Conservation (phyloP, 345 rosid genomes). For the Eutrema japonicum region DNA sequence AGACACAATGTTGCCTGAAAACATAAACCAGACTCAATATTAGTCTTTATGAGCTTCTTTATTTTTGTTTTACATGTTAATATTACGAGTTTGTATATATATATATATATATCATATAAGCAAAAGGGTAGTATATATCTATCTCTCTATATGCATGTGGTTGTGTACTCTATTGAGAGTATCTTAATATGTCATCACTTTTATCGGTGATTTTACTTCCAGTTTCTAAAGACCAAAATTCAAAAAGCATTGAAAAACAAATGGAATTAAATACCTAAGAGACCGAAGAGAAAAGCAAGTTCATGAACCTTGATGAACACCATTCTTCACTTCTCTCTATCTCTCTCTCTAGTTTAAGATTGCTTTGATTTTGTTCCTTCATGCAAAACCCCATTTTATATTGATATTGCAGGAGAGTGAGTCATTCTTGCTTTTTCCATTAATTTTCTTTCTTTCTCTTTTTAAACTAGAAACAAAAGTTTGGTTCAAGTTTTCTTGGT, state of each 20-base stretch:
- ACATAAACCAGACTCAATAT: not conserved
- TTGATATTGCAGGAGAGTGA: slow-evolving; percentile 23
- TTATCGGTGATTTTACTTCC: not conserved
- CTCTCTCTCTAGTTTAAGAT: slow-evolving; percentile 8
- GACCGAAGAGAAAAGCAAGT: slow-evolving; percentile 66
- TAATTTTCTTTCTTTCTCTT: slow-evolving; percentile 1
- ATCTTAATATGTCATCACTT: not conserved
- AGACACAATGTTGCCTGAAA: slow-evolving; percentile 70
- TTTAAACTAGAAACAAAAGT: slow-evolving; percentile 8
- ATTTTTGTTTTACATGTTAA: not conserved
- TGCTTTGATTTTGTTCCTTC: slow-evolving; percentile 30
- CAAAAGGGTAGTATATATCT: not conserved
- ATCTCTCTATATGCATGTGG: not conserved
- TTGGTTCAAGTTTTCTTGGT: slow-evolving; percentile 35
- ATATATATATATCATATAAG: not conserved
- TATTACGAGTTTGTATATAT: not conserved
- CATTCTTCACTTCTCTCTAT: slow-evolving; percentile 45
- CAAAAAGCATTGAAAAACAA: slow-evolving; percentile 4
- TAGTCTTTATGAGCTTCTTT: not conserved
- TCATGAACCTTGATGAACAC: slow-evolving; percentile 44
- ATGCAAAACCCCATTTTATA: slow-evolving; percentile 37
- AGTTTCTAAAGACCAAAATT: not conserved
- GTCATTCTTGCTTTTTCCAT: slow-evolving; percentile 11
- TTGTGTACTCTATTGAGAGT: not conserved
- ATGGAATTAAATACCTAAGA: slow-evolving; percentile 52